These are phyloP conservation scores for Coniferiporia sulphurascens DNA, from an alignment of 1,284 basidiomycete genomes.

Conservation along the genomic window DNA sequence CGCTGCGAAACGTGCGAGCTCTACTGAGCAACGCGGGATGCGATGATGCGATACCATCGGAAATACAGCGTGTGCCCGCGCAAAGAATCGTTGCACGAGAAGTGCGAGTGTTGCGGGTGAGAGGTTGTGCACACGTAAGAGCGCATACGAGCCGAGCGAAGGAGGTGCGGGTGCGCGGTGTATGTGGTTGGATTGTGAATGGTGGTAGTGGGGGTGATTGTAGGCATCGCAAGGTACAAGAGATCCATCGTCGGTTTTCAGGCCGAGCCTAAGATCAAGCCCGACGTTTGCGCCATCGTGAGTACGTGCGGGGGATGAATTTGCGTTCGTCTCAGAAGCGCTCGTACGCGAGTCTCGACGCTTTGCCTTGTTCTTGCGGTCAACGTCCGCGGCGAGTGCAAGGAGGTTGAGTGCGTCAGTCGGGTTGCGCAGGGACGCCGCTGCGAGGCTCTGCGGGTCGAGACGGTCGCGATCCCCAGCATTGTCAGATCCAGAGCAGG, in stretches of 20 bases:
- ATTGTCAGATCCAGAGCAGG: constrained; percentile 9
- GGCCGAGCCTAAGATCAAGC: neutral
- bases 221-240: neutral
- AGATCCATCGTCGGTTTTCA: neutral
- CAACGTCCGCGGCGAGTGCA: constrained; percentile 17
- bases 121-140: constrained; percentile 33
- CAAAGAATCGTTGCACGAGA: constrained; percentile 33
- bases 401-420: constrained; percentile 19
- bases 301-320: neutral
- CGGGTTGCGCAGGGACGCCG: constrained; percentile 17
- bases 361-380: constrained; percentile 13
- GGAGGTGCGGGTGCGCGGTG: constrained; percentile 1
- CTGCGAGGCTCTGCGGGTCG: constrained; percentile 18
- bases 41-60: constrained; percentile 34
- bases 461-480: constrained; percentile 7
- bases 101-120: constrained; percentile 26
- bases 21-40: constrained; percentile 31
- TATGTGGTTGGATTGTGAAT: constrained; percentile 3
- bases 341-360: constrained; percentile 1
- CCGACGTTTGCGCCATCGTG: neutral
- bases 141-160: constrained; percentile 28
- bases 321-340: neutral
- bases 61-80: constrained; percentile 35
- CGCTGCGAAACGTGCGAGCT: constrained; percentile 31
- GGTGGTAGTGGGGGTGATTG: constrained; percentile 1